Evolutionary conservation across 441 rosid genomes (phyloP).

Genomic region (Lepidium campestre): DNA sequence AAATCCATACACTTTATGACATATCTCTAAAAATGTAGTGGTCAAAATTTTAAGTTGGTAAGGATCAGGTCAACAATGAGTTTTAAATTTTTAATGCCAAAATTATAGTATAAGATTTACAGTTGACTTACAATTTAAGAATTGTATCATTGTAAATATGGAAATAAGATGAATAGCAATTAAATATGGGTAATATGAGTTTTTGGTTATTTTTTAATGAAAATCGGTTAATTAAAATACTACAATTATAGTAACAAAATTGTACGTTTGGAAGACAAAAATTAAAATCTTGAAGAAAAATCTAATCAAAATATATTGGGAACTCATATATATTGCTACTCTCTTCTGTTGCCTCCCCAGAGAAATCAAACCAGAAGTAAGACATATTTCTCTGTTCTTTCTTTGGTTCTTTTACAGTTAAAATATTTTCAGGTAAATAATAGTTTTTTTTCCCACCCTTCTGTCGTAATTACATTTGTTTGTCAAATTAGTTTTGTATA

Average conservation of each 20-base stretch:
- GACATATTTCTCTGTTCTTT: background rate
- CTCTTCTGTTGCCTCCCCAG: background rate
- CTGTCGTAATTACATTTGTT: background rate
- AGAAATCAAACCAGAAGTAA: background rate
- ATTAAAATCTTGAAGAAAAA: no score
- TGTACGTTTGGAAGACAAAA: background rate
- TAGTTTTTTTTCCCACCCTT: background rate
- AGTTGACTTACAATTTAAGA: background rate
- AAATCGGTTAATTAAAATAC: background rate
- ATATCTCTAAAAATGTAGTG: slow-evolving; percentile 1
- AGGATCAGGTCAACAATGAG: background rate
- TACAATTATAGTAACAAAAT: background rate
- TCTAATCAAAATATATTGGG: background rate
- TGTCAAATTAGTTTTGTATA: background rate
- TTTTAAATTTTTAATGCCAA: background rate
- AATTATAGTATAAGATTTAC: background rate
- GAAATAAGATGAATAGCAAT: background rate
- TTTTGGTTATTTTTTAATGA: background rate
- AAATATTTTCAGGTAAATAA: background rate
- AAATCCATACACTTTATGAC: background rate
- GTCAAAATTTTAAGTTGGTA: background rate
- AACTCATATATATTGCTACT: background rate
- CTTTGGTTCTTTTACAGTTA: background rate
- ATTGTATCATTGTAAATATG: background rate
- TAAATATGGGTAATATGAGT: background rate